Percentiles rank a stretch among this genome's conserved stretches.
Conservation (phyloP, 306 rosid species). For the Sicyos baderoa region DNA sequence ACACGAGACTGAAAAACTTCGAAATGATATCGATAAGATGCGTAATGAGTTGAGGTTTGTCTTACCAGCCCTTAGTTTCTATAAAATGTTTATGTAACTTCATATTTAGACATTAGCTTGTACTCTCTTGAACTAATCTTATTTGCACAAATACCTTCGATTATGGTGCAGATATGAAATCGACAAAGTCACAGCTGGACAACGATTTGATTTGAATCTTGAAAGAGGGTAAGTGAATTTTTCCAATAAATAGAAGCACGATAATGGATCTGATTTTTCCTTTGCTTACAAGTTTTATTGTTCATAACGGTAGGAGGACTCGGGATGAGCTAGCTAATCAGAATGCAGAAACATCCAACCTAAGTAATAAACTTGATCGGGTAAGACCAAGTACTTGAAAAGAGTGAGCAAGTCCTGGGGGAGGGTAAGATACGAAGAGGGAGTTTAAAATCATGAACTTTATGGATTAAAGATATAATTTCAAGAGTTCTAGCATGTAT, state of each 20-base stretch:
- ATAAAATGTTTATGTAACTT: neutral
- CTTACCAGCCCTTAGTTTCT: neutral
- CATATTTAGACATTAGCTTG: neutral
- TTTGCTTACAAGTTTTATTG: neutral
- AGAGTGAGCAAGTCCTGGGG: neutral
- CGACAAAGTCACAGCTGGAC: slow-evolving; percentile 90
- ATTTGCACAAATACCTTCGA: slow-evolving; percentile 17
- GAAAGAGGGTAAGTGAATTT: slow-evolving; percentile 64
- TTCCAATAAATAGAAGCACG: neutral
- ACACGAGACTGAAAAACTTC: slow-evolving; percentile 85
- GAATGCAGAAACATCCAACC: slow-evolving; percentile 74
- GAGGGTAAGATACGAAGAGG: neutral
- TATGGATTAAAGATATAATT: neutral
- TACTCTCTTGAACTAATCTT: slow-evolving; percentile 18
- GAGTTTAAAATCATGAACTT: neutral
- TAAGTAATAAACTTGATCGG: slow-evolving; percentile 86
- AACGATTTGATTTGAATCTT: slow-evolving; percentile 90
- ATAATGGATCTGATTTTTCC: neutral
- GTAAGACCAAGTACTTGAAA: slow-evolving; percentile 33
- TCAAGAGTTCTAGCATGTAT: neutral
- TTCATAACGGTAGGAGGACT: slow-evolving; percentile 58
- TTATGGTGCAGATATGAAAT: slow-evolving; percentile 69
- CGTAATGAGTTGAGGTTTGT: slow-evolving; percentile 77
- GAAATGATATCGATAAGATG: slow-evolving; percentile 89
- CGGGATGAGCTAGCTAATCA: slow-evolving; percentile 81